These are phyloP conservation scores for Hamigera avellanea DNA, from an alignment of 495 filamentous ascomycete genomes.

Conservation along the genomic window DNA sequence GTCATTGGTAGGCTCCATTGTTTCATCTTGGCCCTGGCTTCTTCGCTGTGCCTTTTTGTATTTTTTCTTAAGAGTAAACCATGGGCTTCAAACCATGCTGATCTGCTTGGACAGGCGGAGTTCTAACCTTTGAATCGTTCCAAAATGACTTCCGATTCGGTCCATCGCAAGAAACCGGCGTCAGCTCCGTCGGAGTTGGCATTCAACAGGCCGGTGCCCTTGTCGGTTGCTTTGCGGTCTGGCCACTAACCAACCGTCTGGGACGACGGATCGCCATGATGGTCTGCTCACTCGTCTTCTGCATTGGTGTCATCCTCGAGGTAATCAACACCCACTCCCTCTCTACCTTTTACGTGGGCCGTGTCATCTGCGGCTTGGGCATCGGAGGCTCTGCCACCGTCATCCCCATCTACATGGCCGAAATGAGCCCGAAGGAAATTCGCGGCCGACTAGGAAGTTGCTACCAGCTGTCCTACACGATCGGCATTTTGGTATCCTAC, in stretches of 20 bases:
- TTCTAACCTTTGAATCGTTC: slow-evolving; percentile 36
- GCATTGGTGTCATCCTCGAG: slow-evolving; percentile 33
- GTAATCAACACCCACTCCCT: slow-evolving; percentile 31
- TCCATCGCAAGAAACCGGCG: slow-evolving; percentile 19
- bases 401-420: slow-evolving; percentile 45
- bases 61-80: no score
- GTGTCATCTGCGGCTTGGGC: slow-evolving; percentile 45
- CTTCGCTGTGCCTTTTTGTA: no score
- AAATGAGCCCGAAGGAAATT: slow-evolving; percentile 45
- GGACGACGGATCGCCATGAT: slow-evolving; percentile 35
- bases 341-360: slow-evolving; percentile 29
- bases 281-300: slow-evolving; percentile 33
- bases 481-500: slow-evolving; percentile 40
- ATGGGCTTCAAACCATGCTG: no score
- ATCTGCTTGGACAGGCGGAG: slow-evolving; percentile 22
- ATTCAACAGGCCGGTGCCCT: slow-evolving; percentile 37
- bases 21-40: no score
- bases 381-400: slow-evolving; percentile 45
- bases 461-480: slow-evolving; percentile 42
- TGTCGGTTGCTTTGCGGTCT: slow-evolving; percentile 37
- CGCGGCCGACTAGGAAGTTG: slow-evolving; percentile 40
- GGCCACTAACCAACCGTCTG: slow-evolving; percentile 33
- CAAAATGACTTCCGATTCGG: slow-evolving; percentile 29
- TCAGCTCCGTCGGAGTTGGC: slow-evolving; percentile 34
- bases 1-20: slow-evolving; percentile 24